Conservation (phyloP, 805 yeast genomes). For the Kluyveromyces nonfermentans region DNA sequence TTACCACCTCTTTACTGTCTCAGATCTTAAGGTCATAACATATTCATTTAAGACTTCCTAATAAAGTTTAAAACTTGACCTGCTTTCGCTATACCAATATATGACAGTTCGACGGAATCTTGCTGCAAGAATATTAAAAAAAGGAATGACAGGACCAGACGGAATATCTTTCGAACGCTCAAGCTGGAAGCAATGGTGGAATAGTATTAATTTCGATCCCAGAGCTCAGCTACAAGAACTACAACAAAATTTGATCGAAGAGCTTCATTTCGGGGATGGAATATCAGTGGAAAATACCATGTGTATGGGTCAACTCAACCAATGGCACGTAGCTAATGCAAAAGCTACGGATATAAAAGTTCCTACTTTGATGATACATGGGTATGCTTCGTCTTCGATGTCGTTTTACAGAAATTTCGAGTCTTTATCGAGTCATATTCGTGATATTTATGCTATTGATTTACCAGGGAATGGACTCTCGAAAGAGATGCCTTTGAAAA, state of each 20-base stretch:
- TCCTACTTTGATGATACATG: slow-evolving; percentile 63
- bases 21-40: no score
- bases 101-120: neutral
- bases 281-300: slow-evolving; percentile 11
- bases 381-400: slow-evolving; percentile 88
- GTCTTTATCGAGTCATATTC: slow-evolving; percentile 36
- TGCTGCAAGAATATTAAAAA: slow-evolving; percentile 4
- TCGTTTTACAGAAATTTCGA: slow-evolving; percentile 67
- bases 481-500: slow-evolving; percentile 7
- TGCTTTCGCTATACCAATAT: no score
- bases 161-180: slow-evolving; percentile 4
- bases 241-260: slow-evolving; percentile 19
- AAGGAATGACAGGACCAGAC: slow-evolving; percentile 3
- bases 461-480: slow-evolving; percentile 66
- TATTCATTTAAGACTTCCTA: no score
- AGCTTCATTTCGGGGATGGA: slow-evolving; percentile 10
- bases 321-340: slow-evolving; percentile 27
- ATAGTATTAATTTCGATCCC: neutral
- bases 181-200: slow-evolving; percentile 8
- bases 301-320: slow-evolving; percentile 19
- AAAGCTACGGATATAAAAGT: slow-evolving; percentile 15
- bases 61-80: no score
- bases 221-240: slow-evolving; percentile 9
- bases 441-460: slow-evolving; percentile 61
- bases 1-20: no score